These are phyloP conservation scores for Waltergamsia citrina DNA, from an alignment of 2,329 filamentous ascomycete species.

Conservation along the genomic window DNA sequence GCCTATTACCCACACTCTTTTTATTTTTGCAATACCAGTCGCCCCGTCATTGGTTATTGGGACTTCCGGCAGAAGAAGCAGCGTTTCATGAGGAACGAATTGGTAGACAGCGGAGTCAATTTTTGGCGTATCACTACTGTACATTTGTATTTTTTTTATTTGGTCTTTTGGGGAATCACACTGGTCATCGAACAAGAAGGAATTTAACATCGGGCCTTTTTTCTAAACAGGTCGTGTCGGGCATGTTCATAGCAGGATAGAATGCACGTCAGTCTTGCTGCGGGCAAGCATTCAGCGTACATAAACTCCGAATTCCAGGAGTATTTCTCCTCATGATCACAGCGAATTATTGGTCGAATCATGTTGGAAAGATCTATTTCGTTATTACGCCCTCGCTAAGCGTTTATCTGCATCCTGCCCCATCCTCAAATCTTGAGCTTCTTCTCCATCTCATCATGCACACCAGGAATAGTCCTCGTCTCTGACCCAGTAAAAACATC, in stretches of 20 bases:
- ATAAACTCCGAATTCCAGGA: too few species aligned
- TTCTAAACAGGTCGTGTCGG: neutral
- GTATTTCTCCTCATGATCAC: too few species aligned
- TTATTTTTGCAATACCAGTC: neutral
- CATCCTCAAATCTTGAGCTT: constrained; percentile 61
- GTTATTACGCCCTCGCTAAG: too few species aligned
- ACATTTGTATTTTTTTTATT: constrained; percentile 7
- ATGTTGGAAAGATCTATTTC: too few species aligned
- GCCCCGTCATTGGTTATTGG: constrained; percentile 9
- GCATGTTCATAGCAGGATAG: constrained; percentile 22
- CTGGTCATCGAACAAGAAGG: too few species aligned
- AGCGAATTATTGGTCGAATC: too few species aligned
- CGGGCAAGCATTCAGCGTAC: too few species aligned
- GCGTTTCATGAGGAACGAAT: constrained; percentile 1
- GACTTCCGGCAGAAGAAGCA: neutral
- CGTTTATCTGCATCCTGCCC: neutral
- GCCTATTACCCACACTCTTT: neutral
- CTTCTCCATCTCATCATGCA: constrained; percentile 92
- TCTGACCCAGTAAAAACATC: constrained; percentile 83
- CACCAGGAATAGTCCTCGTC: constrained; percentile 56
- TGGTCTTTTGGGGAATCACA: neutral
- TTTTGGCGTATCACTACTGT: constrained; percentile 13
- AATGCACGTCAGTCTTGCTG: too few species aligned
- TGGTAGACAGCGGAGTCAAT: constrained; percentile 2
- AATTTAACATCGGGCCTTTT: too few species aligned